Conservation (phyloP, 495 filamentous ascomycete species). For the Podospora sp. region DNA sequence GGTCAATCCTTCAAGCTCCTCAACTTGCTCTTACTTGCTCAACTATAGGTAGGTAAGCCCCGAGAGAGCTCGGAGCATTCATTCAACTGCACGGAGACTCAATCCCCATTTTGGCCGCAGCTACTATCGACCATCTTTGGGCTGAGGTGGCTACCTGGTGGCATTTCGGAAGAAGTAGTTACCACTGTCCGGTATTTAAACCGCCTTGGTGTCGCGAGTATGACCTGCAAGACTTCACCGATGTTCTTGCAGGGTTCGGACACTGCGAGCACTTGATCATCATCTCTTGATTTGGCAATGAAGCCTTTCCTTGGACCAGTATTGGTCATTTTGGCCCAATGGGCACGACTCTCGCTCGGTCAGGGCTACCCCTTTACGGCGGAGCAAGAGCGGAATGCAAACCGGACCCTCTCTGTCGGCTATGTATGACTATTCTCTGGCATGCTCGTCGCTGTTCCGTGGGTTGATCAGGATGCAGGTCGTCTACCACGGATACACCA, state of each 20-base stretch:
- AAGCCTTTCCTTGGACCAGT: neutral
- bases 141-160: too few relatives aligned
- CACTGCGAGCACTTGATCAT: neutral
- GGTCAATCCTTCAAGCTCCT: neutral
- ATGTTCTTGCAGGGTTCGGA: neutral
- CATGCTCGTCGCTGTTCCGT: neutral
- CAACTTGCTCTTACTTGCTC: neutral
- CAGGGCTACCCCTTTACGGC: slow-evolving; percentile 10
- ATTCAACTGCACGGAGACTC: neutral
- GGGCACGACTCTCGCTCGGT: neutral
- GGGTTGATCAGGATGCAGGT: slow-evolving; percentile 12
- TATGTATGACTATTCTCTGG: neutral
- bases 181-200: too few relatives aligned
- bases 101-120: neutral
- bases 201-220: too few relatives aligned
- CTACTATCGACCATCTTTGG: neutral
- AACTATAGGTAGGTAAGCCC: neutral
- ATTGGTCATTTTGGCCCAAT: neutral
- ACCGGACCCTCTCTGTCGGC: slow-evolving; percentile 14
- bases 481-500: slow-evolving; percentile 28
- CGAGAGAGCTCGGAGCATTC: neutral
- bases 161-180: too few relatives aligned
- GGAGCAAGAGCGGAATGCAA: slow-evolving; percentile 13
- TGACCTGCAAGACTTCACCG: neutral
- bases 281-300: neutral